These are phyloP conservation scores for Pueraria montana DNA, from an alignment of 306 rosid genomes.

Conservation along the genomic window DNA sequence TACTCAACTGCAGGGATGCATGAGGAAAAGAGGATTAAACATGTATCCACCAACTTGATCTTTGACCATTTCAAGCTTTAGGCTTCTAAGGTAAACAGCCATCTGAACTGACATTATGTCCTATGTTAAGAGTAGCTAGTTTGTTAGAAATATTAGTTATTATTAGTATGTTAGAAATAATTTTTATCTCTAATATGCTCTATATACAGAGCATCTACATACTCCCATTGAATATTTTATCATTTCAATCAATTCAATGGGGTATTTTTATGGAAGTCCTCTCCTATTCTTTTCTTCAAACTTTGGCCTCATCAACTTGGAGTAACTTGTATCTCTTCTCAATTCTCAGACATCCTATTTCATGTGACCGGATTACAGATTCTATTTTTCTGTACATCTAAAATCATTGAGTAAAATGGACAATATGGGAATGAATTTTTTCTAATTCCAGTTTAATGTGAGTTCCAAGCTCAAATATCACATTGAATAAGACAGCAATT, in stretches of 20 bases:
- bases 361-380: not conserved
- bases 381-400: not conserved
- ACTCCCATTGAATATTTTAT: too few relatives aligned
- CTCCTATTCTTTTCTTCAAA: too few relatives aligned
- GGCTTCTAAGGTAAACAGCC: not conserved
- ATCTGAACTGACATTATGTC: not conserved
- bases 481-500: not conserved
- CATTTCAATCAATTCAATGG: too few relatives aligned
- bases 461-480: not conserved
- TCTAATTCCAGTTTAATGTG: not conserved
- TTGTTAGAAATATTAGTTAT: too few relatives aligned
- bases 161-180: too few relatives aligned
- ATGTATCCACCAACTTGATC: not conserved
- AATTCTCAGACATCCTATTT: not conserved
- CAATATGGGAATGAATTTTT: not conserved
- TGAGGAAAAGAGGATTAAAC: slow-evolving; percentile 13
- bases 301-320: too few relatives aligned
- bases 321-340: too few relatives aligned
- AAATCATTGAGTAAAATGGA: not conserved
- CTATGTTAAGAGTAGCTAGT: too few relatives aligned
- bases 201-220: too few relatives aligned
- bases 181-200: too few relatives aligned
- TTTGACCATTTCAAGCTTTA: slow-evolving; percentile 18
- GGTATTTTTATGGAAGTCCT: too few relatives aligned
- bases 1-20: slow-evolving; percentile 74